These are phyloP conservation scores for Lactifluus piperatus DNA, from an alignment of 768 basidiomycete genomes.

Conservation along the genomic window DNA sequence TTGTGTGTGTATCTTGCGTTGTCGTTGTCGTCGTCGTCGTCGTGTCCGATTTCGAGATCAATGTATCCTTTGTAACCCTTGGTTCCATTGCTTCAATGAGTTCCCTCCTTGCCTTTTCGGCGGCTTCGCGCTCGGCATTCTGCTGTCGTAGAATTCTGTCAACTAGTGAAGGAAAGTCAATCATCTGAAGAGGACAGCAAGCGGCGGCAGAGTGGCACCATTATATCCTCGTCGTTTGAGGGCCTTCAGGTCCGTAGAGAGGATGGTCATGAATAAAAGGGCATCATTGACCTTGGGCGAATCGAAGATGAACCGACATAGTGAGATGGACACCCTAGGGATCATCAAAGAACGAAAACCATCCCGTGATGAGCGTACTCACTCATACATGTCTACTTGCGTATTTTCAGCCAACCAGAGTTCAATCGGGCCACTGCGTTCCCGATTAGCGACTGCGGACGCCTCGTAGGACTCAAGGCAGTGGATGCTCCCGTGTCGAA, in stretches of 20 bases:
- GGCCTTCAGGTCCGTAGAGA: conserved; percentile 81
- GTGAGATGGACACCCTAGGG: conserved; percentile 69
- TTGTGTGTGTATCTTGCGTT: conserved; percentile 8
- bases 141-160: conserved; percentile 87
- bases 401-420: conserved; percentile 71
- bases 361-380: conserved; percentile 28
- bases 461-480: conserved; percentile 53
- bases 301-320: conserved; percentile 74
- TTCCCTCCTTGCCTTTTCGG: conserved; percentile 39
- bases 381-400: conserved; percentile 90
- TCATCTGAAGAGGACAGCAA: conserved; percentile 7
- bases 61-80: conserved; percentile 22
- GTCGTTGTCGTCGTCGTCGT: too few species aligned
- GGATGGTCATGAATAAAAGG: conserved; percentile 84
- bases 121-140: conserved; percentile 51
- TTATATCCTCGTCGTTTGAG: conserved; percentile 81
- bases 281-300: conserved; percentile 79
- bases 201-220: conserved; percentile 34
- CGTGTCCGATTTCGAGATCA: conserved; percentile 15
- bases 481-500: conserved; percentile 43
- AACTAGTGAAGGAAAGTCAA: conserved; percentile 37
- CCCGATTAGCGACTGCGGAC: conserved; percentile 58
- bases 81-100: too few species aligned
- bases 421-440: conserved; percentile 52
- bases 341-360: background rate